Conservation (phyloP, 495 filamentous ascomycete species). For the Tricharina praecox region DNA sequence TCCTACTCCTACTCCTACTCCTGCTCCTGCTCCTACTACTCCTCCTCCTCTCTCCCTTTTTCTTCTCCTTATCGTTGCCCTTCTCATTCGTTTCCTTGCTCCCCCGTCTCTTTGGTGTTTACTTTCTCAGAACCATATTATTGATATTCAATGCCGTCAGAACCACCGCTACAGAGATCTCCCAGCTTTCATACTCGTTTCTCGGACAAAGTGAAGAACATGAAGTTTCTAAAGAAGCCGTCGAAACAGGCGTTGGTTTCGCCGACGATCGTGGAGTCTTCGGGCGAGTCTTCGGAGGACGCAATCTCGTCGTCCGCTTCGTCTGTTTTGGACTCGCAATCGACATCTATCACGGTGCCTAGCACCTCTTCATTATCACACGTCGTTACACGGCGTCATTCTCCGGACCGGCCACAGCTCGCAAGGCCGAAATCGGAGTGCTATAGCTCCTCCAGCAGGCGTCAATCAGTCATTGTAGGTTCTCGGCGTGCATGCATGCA, state of each 20-base stretch:
- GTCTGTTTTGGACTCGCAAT: not conserved
- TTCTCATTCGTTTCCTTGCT: slow-evolving; percentile 6
- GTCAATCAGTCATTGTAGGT: not conserved
- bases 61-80: not conserved
- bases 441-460: slow-evolving; percentile 2
- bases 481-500: too few species aligned
- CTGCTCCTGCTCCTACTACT: not conserved
- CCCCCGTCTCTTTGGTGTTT: slow-evolving; percentile 1
- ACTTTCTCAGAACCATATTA: not conserved
- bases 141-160: not conserved
- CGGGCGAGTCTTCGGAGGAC: slow-evolving; percentile 12
- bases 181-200: slow-evolving; percentile 11
- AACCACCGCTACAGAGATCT: not conserved
- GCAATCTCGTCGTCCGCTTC: slow-evolving; percentile 19
- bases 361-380: slow-evolving; percentile 1
- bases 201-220: slow-evolving; percentile 16
- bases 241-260: slow-evolving; percentile 10
- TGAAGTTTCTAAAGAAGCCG: slow-evolving; percentile 14
- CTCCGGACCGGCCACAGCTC: slow-evolving; percentile 14
- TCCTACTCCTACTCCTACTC: too few species aligned
- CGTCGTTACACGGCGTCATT: slow-evolving; percentile 9
- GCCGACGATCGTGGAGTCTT: slow-evolving; percentile 1
- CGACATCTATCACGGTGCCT: not conserved
- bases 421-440: slow-evolving; percentile 16
- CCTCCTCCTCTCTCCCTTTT: slow-evolving; percentile 6